Evolutionary conservation across 805 yeast species (phyloP), one percentile per base, ranked within the genome.

Genomic region (Priceomyces medius): DNA sequence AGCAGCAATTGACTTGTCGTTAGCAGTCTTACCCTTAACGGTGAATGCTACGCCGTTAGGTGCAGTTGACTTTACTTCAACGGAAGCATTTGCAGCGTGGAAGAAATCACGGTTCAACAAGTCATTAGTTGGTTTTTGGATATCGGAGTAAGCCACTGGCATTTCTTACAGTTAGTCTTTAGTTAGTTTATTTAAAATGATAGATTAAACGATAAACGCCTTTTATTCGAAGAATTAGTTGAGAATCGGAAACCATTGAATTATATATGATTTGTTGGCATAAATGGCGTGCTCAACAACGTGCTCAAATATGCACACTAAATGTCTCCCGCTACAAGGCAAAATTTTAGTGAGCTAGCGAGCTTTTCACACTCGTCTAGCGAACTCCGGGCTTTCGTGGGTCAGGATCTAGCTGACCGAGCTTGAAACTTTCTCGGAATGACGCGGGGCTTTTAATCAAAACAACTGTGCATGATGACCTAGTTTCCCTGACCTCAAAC

Each of bases 11-110:
- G 95, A 74, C 63, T 85, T 83, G 62, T 82, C 87, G 72, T 80
- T 81, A 59, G 81, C 78, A 59, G 83, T 77, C 75, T 88, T 89
- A 66, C 96, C 97, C 77, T 88, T 88, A 63, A 88, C 87, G 60
- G 93, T 79, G 81, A 93, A 93, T 47, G 88, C 79, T 44, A 91
- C 97, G 59, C 97, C 97, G 68, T 89, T 91, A 66, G 97, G 96
- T 57, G 99, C 96, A 53, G 79, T 79, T 54, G 98, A 85, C 77
- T 87, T 85, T 59, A 91, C 81, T 63, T 88, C 96, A 54, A 93
- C 78, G 44, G 93, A 72, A 54, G 93, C 93, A 49, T 93, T 87
- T 51, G 91, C 73, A 55, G 79, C 73, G 77, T 93, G 98, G 84
- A 77, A 93, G 82, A 89, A 93, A 73, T 93, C 99, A 71, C 76